phyloP scores from a whole-genome alignment of 495 filamentous ascomycete species.

The Podospora tetraspora region DNA sequence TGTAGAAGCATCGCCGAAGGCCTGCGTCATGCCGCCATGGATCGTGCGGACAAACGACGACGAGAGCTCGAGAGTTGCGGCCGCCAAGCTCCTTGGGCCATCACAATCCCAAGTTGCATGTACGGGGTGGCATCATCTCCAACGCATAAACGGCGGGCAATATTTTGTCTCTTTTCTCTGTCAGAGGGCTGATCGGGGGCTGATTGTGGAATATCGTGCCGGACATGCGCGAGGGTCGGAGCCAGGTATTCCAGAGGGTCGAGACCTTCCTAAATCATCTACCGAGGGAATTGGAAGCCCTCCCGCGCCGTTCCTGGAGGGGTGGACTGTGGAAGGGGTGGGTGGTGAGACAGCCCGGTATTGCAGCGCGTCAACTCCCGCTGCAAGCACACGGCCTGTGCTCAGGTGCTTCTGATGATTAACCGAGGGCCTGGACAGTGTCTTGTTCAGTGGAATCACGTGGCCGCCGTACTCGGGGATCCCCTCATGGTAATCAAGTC shows the following conservation, averaged over 20 bases:
- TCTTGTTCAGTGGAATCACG: background rate
- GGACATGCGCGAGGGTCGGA: background rate
- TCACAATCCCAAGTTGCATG: background rate
- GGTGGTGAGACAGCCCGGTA: conserved; percentile 7
- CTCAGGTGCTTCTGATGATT: background rate
- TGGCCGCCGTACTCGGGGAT: background rate
- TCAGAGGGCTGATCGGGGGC: background rate
- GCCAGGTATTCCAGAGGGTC: background rate
- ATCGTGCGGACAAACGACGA: conserved; percentile 19
- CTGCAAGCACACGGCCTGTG: background rate
- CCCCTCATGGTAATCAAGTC: background rate
- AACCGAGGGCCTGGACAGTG: background rate
- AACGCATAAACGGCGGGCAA: conserved; percentile 4
- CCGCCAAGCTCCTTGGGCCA: conserved; percentile 17
- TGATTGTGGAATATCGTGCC: background rate
- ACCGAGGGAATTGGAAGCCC: conserved; percentile 7
- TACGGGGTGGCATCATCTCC: conserved; percentile 6
- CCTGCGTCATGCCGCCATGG: conserved; percentile 22
- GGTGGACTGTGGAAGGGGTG: background rate
- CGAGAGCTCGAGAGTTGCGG: conserved; percentile 6
- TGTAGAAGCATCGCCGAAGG: conserved; percentile 30
- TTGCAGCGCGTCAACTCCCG: conserved; percentile 3
- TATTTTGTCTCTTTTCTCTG: background rate
- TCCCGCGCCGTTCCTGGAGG: background rate
- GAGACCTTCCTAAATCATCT: conserved; percentile 14